phyloP scores from a whole-genome alignment of 148 eudicot genomes.

The Rheum nobile region DNA sequence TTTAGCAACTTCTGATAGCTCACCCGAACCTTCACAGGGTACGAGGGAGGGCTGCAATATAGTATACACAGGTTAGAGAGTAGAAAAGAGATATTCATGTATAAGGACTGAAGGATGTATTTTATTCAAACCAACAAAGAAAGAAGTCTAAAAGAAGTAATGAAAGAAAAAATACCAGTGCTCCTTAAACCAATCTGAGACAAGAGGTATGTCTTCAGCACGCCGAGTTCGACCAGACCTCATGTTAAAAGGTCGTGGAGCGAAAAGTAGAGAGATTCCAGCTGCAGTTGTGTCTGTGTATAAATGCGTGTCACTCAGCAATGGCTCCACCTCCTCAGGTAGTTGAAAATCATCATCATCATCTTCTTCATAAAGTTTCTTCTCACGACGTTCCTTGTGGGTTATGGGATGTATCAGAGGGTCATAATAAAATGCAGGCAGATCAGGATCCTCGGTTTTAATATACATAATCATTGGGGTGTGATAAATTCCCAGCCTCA shows the following conservation, averaged over 20 bases:
- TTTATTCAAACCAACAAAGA: not conserved
- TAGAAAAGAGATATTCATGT: not conserved
- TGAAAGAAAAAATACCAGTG: constrained; percentile 50
- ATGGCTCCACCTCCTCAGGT: constrained; percentile 90
- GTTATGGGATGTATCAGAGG: constrained; percentile 94
- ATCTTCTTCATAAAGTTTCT: constrained; percentile 54
- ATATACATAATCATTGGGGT: constrained; percentile 98
- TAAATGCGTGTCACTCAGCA: constrained; percentile 53
- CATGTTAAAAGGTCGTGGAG: constrained; percentile 95
- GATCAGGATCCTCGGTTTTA: constrained; percentile 97
- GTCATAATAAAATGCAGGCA: constrained; percentile 97
- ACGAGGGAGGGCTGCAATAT: constrained; percentile 85
- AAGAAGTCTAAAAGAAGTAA: not conserved
- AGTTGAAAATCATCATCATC: constrained; percentile 80
- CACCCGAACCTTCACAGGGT: constrained; percentile 98
- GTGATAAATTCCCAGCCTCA: constrained; percentile 81
- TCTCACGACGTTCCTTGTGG: constrained; percentile 61
- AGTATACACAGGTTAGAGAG: not conserved
- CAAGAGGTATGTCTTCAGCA: constrained; percentile 97
- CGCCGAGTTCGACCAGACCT: constrained; percentile 95
- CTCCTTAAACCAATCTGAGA: constrained; percentile 98
- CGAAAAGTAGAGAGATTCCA: constrained; percentile 85
- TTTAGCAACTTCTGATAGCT: constrained; percentile 94
- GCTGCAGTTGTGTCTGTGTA: constrained; percentile 99
- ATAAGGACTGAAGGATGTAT: not conserved